phyloP scores from a whole-genome alignment of 1,139 yeast species.

The Suhomyces choctaworum region DNA sequence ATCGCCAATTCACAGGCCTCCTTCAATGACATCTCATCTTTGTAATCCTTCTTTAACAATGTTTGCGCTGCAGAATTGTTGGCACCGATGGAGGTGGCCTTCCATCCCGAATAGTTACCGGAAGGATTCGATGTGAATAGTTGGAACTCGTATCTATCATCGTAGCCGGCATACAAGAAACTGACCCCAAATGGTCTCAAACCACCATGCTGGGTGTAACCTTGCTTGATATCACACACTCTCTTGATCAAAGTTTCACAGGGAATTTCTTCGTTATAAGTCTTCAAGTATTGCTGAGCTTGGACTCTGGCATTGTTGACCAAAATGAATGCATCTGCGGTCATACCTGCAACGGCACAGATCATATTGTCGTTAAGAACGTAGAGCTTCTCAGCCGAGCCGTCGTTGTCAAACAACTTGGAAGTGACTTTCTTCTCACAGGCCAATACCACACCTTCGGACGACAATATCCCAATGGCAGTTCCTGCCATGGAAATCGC shows the following conservation, averaged over 20 bases:
- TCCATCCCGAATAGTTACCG: constrained; percentile 98
- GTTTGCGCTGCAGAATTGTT: constrained; percentile 97
- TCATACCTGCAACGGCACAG: constrained; percentile 98
- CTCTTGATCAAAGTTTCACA: constrained; percentile 86
- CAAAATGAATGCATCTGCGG: constrained; percentile 92
- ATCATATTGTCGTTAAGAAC: constrained; percentile 74
- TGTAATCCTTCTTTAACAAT: constrained; percentile 89
- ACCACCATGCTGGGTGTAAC: constrained; percentile 98
- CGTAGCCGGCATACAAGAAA: constrained; percentile 94
- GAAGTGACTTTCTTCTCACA: constrained; percentile 95
- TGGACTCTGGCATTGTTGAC: constrained; percentile 82
- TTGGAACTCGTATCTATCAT: constrained; percentile 87
- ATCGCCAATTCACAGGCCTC: constrained; percentile 88
- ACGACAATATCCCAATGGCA: constrained; percentile 89
- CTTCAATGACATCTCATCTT: constrained; percentile 71
- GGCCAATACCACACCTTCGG: constrained; percentile 92
- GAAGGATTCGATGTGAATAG: constrained; percentile 94
- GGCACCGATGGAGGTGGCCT: constrained; percentile 96
- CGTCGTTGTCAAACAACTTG: constrained; percentile 89
- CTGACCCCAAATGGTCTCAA: constrained; percentile 98
- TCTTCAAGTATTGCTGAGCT: constrained; percentile 82
- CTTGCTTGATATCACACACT: constrained; percentile 93
- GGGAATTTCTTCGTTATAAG: constrained; percentile 89
- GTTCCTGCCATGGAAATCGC: constrained; percentile 98
- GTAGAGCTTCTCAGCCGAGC: constrained; percentile 90